These are phyloP conservation scores for Cyclostephanos tholiformis DNA, from an alignment of 108 stramenopile genomes.

Conservation along the genomic window DNA sequence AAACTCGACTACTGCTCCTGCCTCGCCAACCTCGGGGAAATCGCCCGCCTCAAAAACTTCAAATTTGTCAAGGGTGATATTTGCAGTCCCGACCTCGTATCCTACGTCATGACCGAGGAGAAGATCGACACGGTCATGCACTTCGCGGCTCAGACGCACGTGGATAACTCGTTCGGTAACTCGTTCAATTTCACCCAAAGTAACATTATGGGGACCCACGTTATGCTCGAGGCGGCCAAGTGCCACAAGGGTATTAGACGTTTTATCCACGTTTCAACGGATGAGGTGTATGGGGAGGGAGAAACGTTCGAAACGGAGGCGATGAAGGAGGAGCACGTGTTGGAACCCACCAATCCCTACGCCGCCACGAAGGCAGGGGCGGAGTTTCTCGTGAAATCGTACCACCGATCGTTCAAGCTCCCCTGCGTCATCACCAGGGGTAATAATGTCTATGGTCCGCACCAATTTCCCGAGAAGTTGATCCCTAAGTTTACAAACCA, in stretches of 20 bases:
- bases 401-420: slow-evolving; percentile 92
- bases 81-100: slow-evolving; percentile 91
- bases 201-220: slow-evolving; percentile 99
- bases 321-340: slow-evolving; percentile 96
- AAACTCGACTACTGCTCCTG: slow-evolving; percentile 97
- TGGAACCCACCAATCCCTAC: slow-evolving; percentile 99
- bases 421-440: slow-evolving; percentile 96
- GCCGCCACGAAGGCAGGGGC: slow-evolving; percentile 99
- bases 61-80: slow-evolving; percentile 99
- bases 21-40: slow-evolving; percentile 89
- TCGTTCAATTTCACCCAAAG: slow-evolving; percentile 98
- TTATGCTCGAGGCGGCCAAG: slow-evolving; percentile 97
- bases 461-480: slow-evolving; percentile 99
- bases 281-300: slow-evolving; percentile 99
- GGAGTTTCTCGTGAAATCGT: slow-evolving; percentile 96
- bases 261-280: slow-evolving; percentile 98
- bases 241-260: slow-evolving; percentile 74
- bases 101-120: slow-evolving; percentile 90
- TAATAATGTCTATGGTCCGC: slow-evolving; percentile 99
- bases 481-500: slow-evolving; percentile 99
- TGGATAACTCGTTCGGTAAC: slow-evolving; percentile 99
- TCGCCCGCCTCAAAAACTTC: slow-evolving; percentile 89
- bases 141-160: slow-evolving; percentile 98
- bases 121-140: slow-evolving; percentile 98
- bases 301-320: slow-evolving; percentile 91